Evolutionary conservation across 2,329 filamentous ascomycete species (phyloP).

Genomic region (Pseudogymnoascus sp.): DNA sequence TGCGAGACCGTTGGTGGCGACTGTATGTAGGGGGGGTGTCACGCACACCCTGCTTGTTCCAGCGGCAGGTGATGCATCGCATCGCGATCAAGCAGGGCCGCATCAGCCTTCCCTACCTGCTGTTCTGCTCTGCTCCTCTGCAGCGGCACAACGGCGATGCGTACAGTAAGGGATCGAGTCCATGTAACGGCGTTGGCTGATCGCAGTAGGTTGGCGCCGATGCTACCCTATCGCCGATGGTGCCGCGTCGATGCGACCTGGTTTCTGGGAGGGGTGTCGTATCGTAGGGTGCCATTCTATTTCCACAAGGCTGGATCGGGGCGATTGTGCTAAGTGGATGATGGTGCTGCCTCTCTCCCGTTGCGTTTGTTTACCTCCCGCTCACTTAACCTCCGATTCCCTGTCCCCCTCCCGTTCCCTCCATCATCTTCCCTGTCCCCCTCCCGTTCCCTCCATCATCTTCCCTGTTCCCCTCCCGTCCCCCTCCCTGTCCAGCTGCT

Average conservation of each 20-base stretch:
- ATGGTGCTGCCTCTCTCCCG: background rate
- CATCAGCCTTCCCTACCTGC: background rate
- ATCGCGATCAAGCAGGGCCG: background rate
- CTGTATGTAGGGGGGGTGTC: background rate
- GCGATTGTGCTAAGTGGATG: background rate
- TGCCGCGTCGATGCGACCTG: background rate
- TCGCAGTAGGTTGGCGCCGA: background rate
- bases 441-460: no score
- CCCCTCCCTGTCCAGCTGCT: background rate
- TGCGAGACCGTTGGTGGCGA: background rate
- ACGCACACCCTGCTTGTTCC: background rate
- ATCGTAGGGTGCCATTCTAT: background rate
- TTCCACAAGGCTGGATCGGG: background rate
- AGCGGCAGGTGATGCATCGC: background rate
- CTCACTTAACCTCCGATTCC: background rate
- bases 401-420: no score
- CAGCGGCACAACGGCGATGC: background rate
- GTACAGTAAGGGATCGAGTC: background rate
- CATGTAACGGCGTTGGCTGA: background rate
- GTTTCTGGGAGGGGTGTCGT: background rate
- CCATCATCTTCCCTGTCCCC: background rate
- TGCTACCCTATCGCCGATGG: background rate
- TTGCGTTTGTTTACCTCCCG: background rate
- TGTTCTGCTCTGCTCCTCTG: background rate
- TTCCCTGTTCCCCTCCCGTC: background rate